Evolutionary conservation across 164 flowering plant species (phyloP).

Genomic region (Pachysandra terminalis): DNA sequence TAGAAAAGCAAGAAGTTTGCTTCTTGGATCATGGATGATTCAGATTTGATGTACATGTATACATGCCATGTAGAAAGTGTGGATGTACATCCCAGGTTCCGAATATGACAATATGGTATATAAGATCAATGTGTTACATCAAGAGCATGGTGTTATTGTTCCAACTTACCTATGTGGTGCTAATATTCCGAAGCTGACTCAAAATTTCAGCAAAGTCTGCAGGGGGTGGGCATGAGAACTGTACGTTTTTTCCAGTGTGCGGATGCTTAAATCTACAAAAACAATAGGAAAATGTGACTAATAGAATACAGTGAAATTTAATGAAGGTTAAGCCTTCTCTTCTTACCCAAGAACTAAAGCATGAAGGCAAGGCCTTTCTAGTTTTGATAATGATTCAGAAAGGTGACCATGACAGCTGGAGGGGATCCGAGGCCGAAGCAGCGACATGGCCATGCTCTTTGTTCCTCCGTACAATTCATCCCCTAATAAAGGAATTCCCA

Average conservation of each 20-base stretch:
- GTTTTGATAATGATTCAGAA: constrained; percentile 37
- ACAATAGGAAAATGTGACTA: neutral
- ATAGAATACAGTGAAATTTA: too few relatives aligned
- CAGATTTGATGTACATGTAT: too few relatives aligned
- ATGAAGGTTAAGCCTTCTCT: neutral
- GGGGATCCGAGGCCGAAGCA: constrained; percentile 53
- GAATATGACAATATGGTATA: too few relatives aligned
- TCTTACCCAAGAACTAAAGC: constrained; percentile 80
- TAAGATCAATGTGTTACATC: too few relatives aligned
- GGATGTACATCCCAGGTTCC: too few relatives aligned
- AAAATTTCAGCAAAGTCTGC: constrained; percentile 60
- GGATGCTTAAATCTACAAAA: constrained; percentile 83
- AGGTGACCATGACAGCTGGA: constrained; percentile 41
- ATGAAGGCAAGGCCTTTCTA: constrained; percentile 92
- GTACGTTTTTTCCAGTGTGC: constrained; percentile 46
- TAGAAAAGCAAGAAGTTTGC: too few relatives aligned
- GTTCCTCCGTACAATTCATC: constrained; percentile 97
- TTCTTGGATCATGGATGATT: too few relatives aligned
- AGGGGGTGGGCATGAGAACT: constrained; percentile 72
- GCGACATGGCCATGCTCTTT: constrained; percentile 66
- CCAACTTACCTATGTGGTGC: constrained; percentile 24
- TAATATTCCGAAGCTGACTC: constrained; percentile 44
- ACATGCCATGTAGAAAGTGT: too few relatives aligned
- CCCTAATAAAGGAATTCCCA: constrained; percentile 84
- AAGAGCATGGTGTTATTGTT: too few relatives aligned